These are phyloP conservation scores for Acrodontium crateriforme DNA, from an alignment of 2,329 filamentous ascomycete genomes.

Conservation along the genomic window DNA sequence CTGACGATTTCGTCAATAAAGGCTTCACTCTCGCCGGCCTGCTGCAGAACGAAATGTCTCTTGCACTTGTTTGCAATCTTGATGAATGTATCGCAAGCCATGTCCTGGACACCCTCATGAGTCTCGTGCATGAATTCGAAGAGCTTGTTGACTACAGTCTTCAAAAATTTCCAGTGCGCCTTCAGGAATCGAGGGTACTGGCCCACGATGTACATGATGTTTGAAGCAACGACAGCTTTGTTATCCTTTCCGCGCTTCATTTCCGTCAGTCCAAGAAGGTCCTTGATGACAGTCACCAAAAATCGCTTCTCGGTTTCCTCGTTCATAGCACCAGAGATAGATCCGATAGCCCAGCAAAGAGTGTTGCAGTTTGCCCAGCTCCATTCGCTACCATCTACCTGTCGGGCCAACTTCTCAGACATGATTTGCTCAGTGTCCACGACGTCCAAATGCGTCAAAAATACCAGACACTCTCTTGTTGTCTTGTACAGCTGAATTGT, in stretches of 20 bases:
- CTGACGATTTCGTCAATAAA: slow-evolving; percentile 98
- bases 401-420: slow-evolving; percentile 92
- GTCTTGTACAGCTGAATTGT: slow-evolving; percentile 99
- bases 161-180: slow-evolving; percentile 98
- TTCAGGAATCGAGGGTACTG: slow-evolving; percentile 97
- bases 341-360: slow-evolving; percentile 97
- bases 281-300: slow-evolving; percentile 96
- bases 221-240: slow-evolving; percentile 96
- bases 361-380: slow-evolving; percentile 99
- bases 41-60: slow-evolving; percentile 89
- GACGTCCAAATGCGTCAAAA: slow-evolving; percentile 92
- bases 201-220: slow-evolving; percentile 99
- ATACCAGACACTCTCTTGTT: slow-evolving; percentile 90
- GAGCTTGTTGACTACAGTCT: slow-evolving; percentile 98
- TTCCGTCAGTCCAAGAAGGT: slow-evolving; percentile 87
- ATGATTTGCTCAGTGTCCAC: slow-evolving; percentile 97
- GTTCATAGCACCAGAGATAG: slow-evolving; percentile 97
- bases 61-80: slow-evolving; percentile 98
- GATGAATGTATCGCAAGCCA: slow-evolving; percentile 99
- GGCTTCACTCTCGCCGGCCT: slow-evolving; percentile 84
- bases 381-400: slow-evolving; percentile 93
- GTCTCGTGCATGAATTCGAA: slow-evolving; percentile 99
- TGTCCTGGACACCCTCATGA: slow-evolving; percentile 97
- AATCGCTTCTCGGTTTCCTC: slow-evolving; percentile 98
- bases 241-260: slow-evolving; percentile 99